A percentile compares a stretch with the other conserved stretches of the same genome.
These are phyloP conservation scores for Salvia sclarea DNA, from an alignment of 305 asterid species.

Conservation along the genomic window DNA sequence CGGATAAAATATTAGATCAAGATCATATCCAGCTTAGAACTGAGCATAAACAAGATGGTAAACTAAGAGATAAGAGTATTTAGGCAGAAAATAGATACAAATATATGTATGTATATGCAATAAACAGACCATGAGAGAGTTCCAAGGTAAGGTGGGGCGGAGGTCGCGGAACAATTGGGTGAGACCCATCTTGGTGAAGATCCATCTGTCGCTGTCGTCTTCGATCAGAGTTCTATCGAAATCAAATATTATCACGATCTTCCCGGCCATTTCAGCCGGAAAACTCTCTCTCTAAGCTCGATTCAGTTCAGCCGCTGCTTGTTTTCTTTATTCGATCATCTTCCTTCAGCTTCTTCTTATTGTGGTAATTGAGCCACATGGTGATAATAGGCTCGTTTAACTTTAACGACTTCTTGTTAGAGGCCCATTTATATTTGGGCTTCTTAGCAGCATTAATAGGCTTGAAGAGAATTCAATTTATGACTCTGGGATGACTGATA, in stretches of 20 bases:
- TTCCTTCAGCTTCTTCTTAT: background rate
- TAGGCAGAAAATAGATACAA: background rate
- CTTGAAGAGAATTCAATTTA: background rate
- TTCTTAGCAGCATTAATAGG: background rate
- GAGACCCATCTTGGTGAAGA: conserved; percentile 56
- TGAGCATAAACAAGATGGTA: background rate
- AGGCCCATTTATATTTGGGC: background rate
- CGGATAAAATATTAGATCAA: background rate
- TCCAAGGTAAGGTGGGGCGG: conserved; percentile 66
- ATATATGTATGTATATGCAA: background rate
- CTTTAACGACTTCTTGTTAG: background rate
- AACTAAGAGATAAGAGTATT: background rate
- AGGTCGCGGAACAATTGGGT: conserved; percentile 55
- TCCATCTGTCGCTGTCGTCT: conserved; percentile 77
- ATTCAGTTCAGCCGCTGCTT: background rate
- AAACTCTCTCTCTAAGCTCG: background rate
- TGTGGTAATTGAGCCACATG: background rate
- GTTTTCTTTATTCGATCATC: background rate
- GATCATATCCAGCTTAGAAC: background rate
- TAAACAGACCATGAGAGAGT: conserved; percentile 61
- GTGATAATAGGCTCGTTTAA: background rate
- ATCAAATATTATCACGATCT: conserved; percentile 52
- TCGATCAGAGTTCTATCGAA: conserved; percentile 71
- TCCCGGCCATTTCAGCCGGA: conserved; percentile 36
- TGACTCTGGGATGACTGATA: too few relatives aligned